These are phyloP conservation scores for Blastobotrys attinorum DNA, from an alignment of 805 yeast genomes.

Conservation along the genomic window DNA sequence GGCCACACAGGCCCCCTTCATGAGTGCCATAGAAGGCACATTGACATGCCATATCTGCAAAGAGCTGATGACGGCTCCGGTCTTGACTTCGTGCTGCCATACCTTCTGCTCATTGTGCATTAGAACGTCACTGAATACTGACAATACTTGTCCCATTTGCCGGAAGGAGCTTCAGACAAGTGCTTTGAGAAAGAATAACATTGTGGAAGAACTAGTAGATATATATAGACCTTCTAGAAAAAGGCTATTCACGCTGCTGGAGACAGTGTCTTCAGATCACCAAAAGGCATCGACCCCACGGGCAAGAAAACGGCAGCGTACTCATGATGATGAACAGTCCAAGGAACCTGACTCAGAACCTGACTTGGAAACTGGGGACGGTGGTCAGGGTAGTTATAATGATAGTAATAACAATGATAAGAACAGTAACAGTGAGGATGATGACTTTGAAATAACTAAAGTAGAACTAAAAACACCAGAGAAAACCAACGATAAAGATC, in stretches of 20 bases:
- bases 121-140: conserved; percentile 54
- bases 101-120: conserved; percentile 86
- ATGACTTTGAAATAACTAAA: background rate
- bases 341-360: background rate
- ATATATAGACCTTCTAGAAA: conserved; percentile 14
- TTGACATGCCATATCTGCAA: conserved; percentile 84
- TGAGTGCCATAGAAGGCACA: conserved; percentile 57
- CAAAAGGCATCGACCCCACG: too few relatives aligned
- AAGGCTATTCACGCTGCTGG: background rate
- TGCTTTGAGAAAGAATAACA: conserved; percentile 53
- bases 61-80: conserved; percentile 72
- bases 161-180: conserved; percentile 63
- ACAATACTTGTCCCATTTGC: conserved; percentile 71
- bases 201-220: conserved; percentile 63
- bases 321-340: background rate
- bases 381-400: conserved; percentile 1
- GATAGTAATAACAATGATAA: background rate
- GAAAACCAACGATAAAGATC: conserved; percentile 8
- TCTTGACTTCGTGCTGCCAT: conserved; percentile 78
- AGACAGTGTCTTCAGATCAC: background rate
- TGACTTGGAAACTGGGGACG: background rate
- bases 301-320: background rate
- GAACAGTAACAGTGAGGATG: background rate
- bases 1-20: conserved; percentile 43
- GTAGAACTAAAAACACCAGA: background rate